Percentiles rank a stretch among this genome's conserved stretches.
phyloP scores from a whole-genome alignment of 1,139 yeast species.

The Saccharomycopsis hybrid region DNA sequence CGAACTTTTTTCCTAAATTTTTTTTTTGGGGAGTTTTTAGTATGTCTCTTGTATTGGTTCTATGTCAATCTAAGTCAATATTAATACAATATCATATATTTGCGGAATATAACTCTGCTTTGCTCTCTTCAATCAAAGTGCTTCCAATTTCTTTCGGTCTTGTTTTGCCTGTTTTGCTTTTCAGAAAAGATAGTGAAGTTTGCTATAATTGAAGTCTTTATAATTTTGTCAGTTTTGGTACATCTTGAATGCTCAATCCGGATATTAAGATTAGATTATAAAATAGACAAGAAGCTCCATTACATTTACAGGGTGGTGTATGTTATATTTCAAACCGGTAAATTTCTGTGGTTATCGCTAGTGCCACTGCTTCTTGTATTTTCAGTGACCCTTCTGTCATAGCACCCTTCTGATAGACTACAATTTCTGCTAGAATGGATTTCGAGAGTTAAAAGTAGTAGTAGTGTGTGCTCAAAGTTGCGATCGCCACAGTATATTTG shows the following conservation, averaged over 20 bases:
- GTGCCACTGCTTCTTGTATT: conserved; percentile 11
- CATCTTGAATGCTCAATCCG: conserved; percentile 23
- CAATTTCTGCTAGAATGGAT: too few species aligned
- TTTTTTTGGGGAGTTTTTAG: conserved; percentile 6
- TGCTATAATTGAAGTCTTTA: conserved; percentile 20
- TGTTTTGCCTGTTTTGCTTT: conserved; percentile 22
- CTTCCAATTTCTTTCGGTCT: conserved; percentile 27
- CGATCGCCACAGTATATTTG: too few species aligned
- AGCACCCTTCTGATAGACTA: too few species aligned
- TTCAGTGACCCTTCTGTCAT: too few species aligned
- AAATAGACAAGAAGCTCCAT: conserved; percentile 26
- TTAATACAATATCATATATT: conserved; percentile 16
- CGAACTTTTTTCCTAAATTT: conserved; percentile 10
- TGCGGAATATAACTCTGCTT: conserved; percentile 24
- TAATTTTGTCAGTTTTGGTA: background rate
- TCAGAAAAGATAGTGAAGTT: conserved; percentile 13
- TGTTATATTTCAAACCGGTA: conserved; percentile 29
- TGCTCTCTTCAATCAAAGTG: conserved; percentile 28
- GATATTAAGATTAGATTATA: conserved; percentile 25
- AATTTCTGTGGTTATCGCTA: conserved; percentile 21
- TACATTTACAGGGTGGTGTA: conserved; percentile 30
- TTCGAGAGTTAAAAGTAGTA: too few species aligned
- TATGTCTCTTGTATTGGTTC: background rate
- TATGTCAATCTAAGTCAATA: conserved; percentile 15
- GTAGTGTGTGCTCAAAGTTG: too few species aligned